Evolutionary conservation across 805 yeast genomes (phyloP).

Genomic region (Debaryomyces hansenii): DNA sequence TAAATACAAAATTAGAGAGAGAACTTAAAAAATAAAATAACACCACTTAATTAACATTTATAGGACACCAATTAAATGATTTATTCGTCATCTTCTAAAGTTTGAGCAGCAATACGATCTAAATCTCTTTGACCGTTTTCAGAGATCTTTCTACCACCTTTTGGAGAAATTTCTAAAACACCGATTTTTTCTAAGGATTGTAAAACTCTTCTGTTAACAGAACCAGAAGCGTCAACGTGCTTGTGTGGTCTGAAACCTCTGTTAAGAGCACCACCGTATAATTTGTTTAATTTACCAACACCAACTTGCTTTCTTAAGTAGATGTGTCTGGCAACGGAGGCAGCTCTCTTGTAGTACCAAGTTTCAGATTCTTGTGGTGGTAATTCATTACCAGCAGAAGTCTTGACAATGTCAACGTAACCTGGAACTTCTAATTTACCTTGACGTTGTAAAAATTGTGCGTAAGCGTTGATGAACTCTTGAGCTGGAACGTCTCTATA

Average conservation of each 20-base stretch:
- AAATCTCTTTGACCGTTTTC: constrained; percentile 99
- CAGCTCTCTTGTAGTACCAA: constrained; percentile 99
- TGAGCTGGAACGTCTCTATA: constrained; percentile 99
- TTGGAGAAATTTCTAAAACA: constrained; percentile 91
- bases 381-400: constrained; percentile 97
- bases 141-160: constrained; percentile 99
- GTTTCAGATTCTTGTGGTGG: constrained; percentile 99
- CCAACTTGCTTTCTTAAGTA: constrained; percentile 99
- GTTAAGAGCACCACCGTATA: constrained; percentile 99
- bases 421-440: constrained; percentile 99
- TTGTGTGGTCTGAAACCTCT: constrained; percentile 98
- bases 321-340: constrained; percentile 99
- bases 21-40: constrained; percentile 6
- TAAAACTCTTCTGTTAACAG: constrained; percentile 97
- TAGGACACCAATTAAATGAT: constrained; percentile 9
- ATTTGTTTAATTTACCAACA: constrained; percentile 98
- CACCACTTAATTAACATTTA: constrained; percentile 7
- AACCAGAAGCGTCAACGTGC: constrained; percentile 99
- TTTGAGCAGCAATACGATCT: constrained; percentile 99
- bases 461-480: constrained; percentile 99
- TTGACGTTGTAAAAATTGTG: constrained; percentile 99
- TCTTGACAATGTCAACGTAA: constrained; percentile 99
- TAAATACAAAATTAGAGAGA: constrained; percentile 12
- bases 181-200: constrained; percentile 99
- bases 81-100: constrained; percentile 84